phyloP scores from a whole-genome alignment of 2,329 filamentous ascomycete species.

The Colletotrichum tofieldiae region DNA sequence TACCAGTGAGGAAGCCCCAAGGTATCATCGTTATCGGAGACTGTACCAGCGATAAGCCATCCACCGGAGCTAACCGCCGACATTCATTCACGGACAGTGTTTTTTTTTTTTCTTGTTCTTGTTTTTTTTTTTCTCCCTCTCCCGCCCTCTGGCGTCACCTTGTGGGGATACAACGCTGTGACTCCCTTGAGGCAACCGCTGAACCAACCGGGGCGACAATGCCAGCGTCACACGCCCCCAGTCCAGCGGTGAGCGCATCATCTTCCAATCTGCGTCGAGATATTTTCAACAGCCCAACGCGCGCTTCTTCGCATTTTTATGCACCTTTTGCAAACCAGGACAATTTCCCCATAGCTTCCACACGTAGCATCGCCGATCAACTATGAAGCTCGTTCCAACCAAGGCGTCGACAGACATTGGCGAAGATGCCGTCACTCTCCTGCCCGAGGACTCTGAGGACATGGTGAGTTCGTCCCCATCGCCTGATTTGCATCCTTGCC shows the following conservation, averaged over 20 bases:
- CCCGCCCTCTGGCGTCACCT: constrained; percentile 2
- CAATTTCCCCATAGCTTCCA: neutral
- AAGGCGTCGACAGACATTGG: constrained; percentile 56
- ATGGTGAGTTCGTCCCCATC: constrained; percentile 55
- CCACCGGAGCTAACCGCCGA: neutral
- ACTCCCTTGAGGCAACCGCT: constrained; percentile 5
- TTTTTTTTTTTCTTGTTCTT: neutral
- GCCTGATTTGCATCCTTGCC: neutral
- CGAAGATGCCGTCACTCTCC: constrained; percentile 59
- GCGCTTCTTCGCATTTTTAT: neutral
- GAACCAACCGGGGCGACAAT: neutral
- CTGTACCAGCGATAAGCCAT: neutral
- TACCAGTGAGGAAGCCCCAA: neutral
- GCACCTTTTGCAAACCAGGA: neutral
- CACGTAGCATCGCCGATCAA: neutral
- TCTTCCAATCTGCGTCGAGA: constrained; percentile 36
- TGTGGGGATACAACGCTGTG: constrained; percentile 5
- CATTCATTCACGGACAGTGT: neutral
- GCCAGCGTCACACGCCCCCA: constrained; percentile 12
- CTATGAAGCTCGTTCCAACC: constrained; percentile 58
- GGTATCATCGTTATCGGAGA: neutral
- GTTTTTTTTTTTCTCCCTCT: neutral
- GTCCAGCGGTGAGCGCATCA: neutral
- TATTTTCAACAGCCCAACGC: constrained; percentile 26
- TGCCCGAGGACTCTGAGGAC: constrained; percentile 63